phyloP scores from a whole-genome alignment of 139 green algal genomes.

The Chlorella sp. region DNA sequence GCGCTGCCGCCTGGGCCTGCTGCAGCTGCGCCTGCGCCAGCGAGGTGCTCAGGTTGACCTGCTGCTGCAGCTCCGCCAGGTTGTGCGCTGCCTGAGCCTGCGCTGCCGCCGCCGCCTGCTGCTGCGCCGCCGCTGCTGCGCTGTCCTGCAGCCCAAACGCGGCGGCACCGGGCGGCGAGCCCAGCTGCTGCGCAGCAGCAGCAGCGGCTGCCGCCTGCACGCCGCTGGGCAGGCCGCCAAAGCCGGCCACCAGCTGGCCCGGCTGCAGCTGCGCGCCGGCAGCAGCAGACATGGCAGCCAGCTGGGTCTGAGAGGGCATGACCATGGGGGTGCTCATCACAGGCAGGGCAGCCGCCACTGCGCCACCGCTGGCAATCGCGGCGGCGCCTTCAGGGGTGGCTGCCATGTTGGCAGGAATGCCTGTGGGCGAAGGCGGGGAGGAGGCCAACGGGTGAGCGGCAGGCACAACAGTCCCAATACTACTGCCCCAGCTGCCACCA shows the following conservation, averaged over 20 bases:
- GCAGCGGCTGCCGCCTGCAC: conserved; percentile 6
- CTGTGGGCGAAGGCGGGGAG: neutral
- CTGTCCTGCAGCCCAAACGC: conserved; percentile 6
- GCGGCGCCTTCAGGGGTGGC: conserved; percentile 24
- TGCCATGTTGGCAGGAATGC: conserved; percentile 29
- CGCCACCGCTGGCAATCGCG: conserved; percentile 18
- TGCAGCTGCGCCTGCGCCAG: conserved; percentile 32
- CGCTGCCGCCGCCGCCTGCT: conserved; percentile 12
- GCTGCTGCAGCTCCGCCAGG: conserved; percentile 32
- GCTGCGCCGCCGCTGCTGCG: conserved; percentile 6
- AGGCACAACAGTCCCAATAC: too few relatives aligned
- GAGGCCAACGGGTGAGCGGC: neutral
- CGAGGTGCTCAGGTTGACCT: conserved; percentile 21
- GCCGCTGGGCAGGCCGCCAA: conserved; percentile 2
- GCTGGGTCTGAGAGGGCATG: neutral
- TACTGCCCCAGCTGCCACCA: too few relatives aligned
- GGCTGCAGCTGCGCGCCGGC: neutral
- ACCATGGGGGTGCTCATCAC: conserved; percentile 23
- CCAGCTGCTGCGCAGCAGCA: conserved; percentile 8
- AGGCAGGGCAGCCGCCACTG: neutral
- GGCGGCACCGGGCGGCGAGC: conserved; percentile 3
- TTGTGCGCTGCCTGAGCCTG: conserved; percentile 25
- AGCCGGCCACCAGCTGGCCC: conserved; percentile 6
- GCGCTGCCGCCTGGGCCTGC: conserved; percentile 36
- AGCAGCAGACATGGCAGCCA: conserved; percentile 18